Conservation (phyloP, 148 eudicot genomes). For the Gaultheria prostrata region DNA sequence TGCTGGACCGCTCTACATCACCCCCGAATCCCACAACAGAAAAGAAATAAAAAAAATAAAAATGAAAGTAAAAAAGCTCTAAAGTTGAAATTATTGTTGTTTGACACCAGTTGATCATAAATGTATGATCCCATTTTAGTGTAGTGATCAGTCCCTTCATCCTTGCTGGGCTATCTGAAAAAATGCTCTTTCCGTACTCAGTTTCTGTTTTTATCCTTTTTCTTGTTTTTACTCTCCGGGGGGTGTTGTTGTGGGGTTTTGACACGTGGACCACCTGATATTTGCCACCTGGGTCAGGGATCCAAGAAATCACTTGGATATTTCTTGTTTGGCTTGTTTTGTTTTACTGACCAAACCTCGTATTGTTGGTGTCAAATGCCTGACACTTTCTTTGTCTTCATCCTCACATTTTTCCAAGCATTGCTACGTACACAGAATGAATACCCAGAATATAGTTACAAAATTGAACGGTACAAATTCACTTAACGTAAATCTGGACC, state of each 20-base stretch:
- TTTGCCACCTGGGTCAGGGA: slow-evolving; percentile 13
- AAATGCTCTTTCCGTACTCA: neutral
- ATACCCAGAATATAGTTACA: no score
- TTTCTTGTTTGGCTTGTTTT: neutral
- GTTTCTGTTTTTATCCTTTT: neutral
- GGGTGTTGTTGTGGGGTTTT: neutral
- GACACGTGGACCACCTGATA: slow-evolving; percentile 17
- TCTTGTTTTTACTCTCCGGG: neutral
- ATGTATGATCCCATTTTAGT: neutral
- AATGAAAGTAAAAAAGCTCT: no score
- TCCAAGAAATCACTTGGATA: no score
- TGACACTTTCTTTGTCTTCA: neutral
- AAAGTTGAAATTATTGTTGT: neutral
- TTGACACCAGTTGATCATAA: neutral
- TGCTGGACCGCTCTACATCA: no score
- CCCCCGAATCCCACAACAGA: no score
- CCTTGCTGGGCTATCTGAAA: neutral
- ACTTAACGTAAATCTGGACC: no score
- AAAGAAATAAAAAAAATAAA: no score
- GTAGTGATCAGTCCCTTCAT: neutral
- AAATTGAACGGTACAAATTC: no score
- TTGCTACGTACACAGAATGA: no score
- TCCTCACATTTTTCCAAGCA: no score
- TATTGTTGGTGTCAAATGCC: slow-evolving; percentile 17
- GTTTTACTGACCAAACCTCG: slow-evolving; percentile 3